phyloP scores from a whole-genome alignment of 768 basidiomycete genomes.

The Agrocybe pediades region DNA sequence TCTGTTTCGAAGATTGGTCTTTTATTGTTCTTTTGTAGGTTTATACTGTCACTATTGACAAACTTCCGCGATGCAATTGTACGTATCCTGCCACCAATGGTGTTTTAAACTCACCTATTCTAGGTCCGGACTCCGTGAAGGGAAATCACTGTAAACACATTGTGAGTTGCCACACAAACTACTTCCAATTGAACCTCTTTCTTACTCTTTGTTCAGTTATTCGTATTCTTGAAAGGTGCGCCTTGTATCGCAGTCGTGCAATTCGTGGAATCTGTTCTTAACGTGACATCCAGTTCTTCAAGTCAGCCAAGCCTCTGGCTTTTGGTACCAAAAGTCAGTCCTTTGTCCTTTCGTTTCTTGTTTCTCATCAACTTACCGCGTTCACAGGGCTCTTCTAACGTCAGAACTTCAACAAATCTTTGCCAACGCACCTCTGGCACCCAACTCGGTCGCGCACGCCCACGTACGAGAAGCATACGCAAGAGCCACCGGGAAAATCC shows the following conservation, averaged over 20 bases:
- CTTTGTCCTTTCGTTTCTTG: background rate
- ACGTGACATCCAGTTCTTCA: constrained; percentile 54
- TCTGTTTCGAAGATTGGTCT: too few relatives aligned
- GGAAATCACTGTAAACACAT: constrained; percentile 88
- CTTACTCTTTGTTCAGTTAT: constrained; percentile 45
- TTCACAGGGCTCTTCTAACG: constrained; percentile 61
- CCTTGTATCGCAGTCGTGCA: background rate
- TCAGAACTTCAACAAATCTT: constrained; percentile 71
- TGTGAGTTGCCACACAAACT: constrained; percentile 40
- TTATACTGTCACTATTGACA: constrained; percentile 69
- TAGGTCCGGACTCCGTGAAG: constrained; percentile 74
- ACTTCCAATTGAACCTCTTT: background rate
- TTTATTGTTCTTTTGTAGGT: constrained; percentile 37
- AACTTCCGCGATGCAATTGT: constrained; percentile 69
- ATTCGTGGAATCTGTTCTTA: background rate
- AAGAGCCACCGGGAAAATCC: constrained; percentile 52
- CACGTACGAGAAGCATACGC: constrained; percentile 63
- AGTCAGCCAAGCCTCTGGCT: constrained; percentile 50
- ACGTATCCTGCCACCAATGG: constrained; percentile 12
- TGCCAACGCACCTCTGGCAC: constrained; percentile 63
- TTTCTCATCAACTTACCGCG: background rate
- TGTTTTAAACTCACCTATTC: background rate
- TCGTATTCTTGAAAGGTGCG: constrained; percentile 68
- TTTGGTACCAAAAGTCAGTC: constrained; percentile 76
- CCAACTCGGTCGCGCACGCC: constrained; percentile 56